These are phyloP conservation scores for Neoboletus magnificus DNA, from an alignment of 768 basidiomycete species.

Conservation along the genomic window DNA sequence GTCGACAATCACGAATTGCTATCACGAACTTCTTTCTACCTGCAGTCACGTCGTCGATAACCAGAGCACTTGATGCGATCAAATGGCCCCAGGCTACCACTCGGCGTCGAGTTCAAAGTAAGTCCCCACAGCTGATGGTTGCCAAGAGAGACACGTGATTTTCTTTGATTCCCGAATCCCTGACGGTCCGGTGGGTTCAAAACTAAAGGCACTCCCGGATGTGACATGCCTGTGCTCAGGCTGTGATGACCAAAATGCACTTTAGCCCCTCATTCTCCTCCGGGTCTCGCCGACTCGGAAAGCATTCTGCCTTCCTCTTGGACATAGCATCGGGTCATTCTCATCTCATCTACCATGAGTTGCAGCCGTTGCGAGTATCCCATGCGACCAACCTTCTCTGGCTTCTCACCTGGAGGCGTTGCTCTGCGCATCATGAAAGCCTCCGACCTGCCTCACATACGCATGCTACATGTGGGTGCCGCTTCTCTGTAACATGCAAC, in stretches of 20 bases:
- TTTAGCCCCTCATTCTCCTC: not conserved
- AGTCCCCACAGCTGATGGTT: no score
- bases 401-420: slow-evolving; percentile 9
- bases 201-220: not conserved
- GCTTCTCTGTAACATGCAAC: not conserved
- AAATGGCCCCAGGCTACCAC: not conserved
- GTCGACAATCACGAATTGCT: no score
- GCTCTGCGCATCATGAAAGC: slow-evolving; percentile 27
- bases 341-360: slow-evolving; percentile 9
- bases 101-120: not conserved
- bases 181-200: not conserved
- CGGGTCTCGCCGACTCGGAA: slow-evolving; percentile 18
- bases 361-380: not conserved
- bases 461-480: slow-evolving; percentile 24
- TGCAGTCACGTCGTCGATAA: not conserved
- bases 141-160: not conserved
- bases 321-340: not conserved
- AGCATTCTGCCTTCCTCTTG: not conserved
- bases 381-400: not conserved
- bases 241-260: not conserved
- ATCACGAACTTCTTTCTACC: no score
- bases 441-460: slow-evolving; percentile 27
- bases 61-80: not conserved
- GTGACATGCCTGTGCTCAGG: not conserved
- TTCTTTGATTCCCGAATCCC: not conserved